These are phyloP conservation scores for Stipa capillata DNA, from an alignment of 176 grass and related monocot species.

Conservation along the genomic window DNA sequence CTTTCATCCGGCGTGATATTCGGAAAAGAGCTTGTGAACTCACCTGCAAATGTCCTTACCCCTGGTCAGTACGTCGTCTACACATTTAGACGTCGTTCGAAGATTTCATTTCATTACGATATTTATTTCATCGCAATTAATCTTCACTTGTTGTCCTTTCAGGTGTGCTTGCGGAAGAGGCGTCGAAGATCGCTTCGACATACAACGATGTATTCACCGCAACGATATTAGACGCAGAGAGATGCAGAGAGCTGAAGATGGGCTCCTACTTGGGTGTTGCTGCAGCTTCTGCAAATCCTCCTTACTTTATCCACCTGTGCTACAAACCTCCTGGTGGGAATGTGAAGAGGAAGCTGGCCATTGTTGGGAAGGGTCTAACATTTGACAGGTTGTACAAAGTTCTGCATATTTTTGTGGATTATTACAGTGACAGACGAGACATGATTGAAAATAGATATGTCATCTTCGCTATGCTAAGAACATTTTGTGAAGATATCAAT, in stretches of 20 bases:
- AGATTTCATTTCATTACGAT: background rate
- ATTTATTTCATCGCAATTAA: background rate
- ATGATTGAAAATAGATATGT: background rate
- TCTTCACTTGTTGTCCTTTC: conserved; percentile 9
- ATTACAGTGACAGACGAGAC: background rate
- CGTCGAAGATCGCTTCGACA: conserved; percentile 58
- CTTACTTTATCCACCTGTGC: conserved; percentile 90
- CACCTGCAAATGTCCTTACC: conserved; percentile 90
- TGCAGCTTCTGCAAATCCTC: conserved; percentile 78
- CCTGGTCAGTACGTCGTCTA: conserved; percentile 47
- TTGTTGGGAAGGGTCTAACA: conserved; percentile 89
- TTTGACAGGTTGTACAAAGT: conserved; percentile 70
- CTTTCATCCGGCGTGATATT: conserved; percentile 81
- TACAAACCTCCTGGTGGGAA: conserved; percentile 70
- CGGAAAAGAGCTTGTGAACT: conserved; percentile 93
- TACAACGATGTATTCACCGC: conserved; percentile 86
- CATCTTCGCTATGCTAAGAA: background rate
- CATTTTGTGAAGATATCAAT: background rate
- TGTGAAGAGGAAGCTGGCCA: conserved; percentile 79
- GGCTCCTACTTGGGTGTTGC: conserved; percentile 88
- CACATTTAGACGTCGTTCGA: background rate
- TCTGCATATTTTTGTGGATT: background rate
- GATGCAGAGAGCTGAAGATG: conserved; percentile 90
- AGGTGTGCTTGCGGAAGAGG: conserved; percentile 87
- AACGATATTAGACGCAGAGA: conserved; percentile 72